Percentiles rank a stretch among this genome's conserved stretches.
Evolutionary conservation across 2,329 filamentous ascomycete species (phyloP).

Genomic region (Phaeomoniella chlamydospora): DNA sequence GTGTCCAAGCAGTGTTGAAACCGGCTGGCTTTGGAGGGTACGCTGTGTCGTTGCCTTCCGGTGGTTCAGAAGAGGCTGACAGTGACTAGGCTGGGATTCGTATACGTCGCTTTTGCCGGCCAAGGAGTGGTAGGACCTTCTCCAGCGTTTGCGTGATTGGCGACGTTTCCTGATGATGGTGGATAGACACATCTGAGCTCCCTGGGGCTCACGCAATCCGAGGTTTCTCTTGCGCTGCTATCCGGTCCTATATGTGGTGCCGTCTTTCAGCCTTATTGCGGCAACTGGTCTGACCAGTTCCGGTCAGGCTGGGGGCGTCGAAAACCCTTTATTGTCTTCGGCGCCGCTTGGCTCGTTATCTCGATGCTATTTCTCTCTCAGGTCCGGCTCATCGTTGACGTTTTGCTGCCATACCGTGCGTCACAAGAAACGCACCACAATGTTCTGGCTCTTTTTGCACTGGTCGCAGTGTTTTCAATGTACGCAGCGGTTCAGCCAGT

Average conservation of each 20-base stretch:
- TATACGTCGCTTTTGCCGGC: too few relatives aligned
- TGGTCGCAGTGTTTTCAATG: background rate
- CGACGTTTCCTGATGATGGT: too few relatives aligned
- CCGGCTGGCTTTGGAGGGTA: too few relatives aligned
- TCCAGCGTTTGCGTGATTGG: too few relatives aligned
- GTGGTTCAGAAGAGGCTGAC: too few relatives aligned
- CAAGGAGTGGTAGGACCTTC: too few relatives aligned
- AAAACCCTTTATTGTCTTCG: slow-evolving; percentile 1
- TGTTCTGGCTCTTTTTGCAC: background rate
- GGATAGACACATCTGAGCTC: background rate
- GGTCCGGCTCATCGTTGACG: background rate
- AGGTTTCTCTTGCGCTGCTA: background rate
- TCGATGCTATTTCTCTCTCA: background rate
- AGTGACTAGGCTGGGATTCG: too few relatives aligned
- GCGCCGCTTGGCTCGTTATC: background rate
- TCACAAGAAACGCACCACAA: too few relatives aligned
- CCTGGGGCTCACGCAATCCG: background rate
- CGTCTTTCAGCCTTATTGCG: slow-evolving; percentile 1
- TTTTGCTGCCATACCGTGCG: background rate
- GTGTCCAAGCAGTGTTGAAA: too few relatives aligned
- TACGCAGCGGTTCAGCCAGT: slow-evolving; percentile 1
- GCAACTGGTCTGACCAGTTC: background rate
- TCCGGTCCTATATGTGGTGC: slow-evolving; percentile 1
- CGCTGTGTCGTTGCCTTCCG: too few relatives aligned
- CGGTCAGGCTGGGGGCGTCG: background rate